phyloP scores from a whole-genome alignment of 768 basidiomycete genomes.

The Pleurotus salmoneostramineus region DNA sequence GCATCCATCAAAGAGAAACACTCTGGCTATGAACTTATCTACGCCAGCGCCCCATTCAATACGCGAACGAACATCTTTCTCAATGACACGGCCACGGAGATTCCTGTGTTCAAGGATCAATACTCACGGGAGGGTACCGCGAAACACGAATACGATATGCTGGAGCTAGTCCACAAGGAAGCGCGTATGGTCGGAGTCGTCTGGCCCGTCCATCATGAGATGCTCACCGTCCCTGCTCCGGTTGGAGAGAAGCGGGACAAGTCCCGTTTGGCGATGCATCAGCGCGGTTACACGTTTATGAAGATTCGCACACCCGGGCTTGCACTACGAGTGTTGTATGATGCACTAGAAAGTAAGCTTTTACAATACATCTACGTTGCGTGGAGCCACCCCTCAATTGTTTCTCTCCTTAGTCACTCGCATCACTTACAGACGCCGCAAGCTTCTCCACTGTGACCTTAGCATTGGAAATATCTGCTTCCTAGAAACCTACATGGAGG shows the following conservation, averaged over 20 bases:
- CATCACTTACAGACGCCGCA: not conserved
- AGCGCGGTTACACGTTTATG: not conserved
- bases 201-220: too few relatives aligned
- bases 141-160: too few relatives aligned
- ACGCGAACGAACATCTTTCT: not conserved
- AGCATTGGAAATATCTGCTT: not conserved
- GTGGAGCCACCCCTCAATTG: too few relatives aligned
- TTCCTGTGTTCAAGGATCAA: too few relatives aligned
- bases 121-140: too few relatives aligned
- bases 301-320: not conserved
- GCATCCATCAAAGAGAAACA: not conserved
- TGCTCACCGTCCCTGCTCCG: too few relatives aligned
- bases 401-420: not conserved
- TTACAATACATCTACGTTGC: too few relatives aligned
- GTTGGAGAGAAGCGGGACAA: too few relatives aligned
- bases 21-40: not conserved
- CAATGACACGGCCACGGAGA: too few relatives aligned
- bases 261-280: not conserved
- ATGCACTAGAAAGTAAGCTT: not conserved
- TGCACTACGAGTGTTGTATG: not conserved
- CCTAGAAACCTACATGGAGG: not conserved
- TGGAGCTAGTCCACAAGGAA: too few relatives aligned
- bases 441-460: not conserved
- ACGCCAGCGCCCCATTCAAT: not conserved
- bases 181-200: too few relatives aligned